Conservation (phyloP, 805 yeast species). For the Ogataea nitratoaversa region DNA sequence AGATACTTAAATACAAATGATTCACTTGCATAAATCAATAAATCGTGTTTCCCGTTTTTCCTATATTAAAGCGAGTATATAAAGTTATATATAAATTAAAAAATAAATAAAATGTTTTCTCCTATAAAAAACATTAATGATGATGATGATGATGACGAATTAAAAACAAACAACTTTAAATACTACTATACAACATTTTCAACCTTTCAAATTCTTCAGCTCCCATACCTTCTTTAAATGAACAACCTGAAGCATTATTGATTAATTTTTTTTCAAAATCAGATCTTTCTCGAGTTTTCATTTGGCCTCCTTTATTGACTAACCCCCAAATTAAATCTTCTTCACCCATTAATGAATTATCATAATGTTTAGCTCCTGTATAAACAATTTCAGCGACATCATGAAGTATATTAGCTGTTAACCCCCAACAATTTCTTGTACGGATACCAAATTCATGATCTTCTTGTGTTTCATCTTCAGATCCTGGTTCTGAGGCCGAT, state of each 20-base stretch:
- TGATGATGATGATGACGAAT: no score
- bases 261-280: slow-evolving; percentile 55
- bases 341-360: slow-evolving; percentile 43
- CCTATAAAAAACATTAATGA: no score
- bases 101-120: not conserved
- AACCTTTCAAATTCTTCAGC: slow-evolving; percentile 39
- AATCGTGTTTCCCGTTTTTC: no score
- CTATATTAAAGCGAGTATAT: no score
- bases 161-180: slow-evolving; percentile 6
- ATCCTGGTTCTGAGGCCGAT: slow-evolving; percentile 55
- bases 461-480: slow-evolving; percentile 37
- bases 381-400: slow-evolving; percentile 60
- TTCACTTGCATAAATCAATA: no score
- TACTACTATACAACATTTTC: slow-evolving; percentile 36
- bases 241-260: slow-evolving; percentile 34
- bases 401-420: slow-evolving; percentile 74
- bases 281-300: slow-evolving; percentile 44
- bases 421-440: slow-evolving; percentile 76
- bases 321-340: slow-evolving; percentile 62
- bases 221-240: slow-evolving; percentile 44
- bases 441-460: slow-evolving; percentile 38
- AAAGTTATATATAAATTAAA: no score
- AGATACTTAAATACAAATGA: no score
- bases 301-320: slow-evolving; percentile 45
- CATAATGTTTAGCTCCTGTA: slow-evolving; percentile 31